Percentiles rank a stretch among this genome's conserved stretches.
Evolutionary conservation across 2,329 filamentous ascomycete species (phyloP).

Genomic region (Cadophora sp.): DNA sequence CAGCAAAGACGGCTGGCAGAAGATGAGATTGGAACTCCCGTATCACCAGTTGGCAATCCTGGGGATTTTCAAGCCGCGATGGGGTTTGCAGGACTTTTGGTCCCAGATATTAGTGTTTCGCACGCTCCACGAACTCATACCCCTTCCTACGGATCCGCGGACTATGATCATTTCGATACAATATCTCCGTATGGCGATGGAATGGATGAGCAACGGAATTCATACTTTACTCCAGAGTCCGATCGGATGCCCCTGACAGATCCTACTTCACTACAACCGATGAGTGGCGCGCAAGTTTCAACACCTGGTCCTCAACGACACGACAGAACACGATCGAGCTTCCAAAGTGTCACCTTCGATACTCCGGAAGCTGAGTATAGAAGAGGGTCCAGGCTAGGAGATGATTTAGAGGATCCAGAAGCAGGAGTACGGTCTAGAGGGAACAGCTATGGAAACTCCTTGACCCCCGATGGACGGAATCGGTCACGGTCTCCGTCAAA

Average conservation of each 20-base stretch:
- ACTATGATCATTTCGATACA: conserved; percentile 38
- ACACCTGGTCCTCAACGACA: conserved; percentile 51
- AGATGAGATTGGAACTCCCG: conserved; percentile 36
- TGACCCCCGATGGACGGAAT: conserved; percentile 56
- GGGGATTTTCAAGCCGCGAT: conserved; percentile 44
- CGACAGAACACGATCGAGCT: conserved; percentile 54
- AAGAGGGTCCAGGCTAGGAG: conserved; percentile 59
- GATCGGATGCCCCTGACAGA: conserved; percentile 67
- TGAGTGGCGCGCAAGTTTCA: conserved; percentile 53
- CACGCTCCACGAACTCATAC: conserved; percentile 37
- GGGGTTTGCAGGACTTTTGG: conserved; percentile 46
- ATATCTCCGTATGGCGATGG: conserved; percentile 40
- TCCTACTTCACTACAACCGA: conserved; percentile 60
- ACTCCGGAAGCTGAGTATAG: conserved; percentile 39
- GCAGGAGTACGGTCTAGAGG: conserved; percentile 59
- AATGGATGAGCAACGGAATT: conserved; percentile 35
- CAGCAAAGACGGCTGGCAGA: conserved; percentile 26
- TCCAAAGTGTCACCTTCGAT: conserved; percentile 61
- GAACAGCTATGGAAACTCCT: conserved; percentile 63
- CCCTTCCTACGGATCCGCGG: conserved; percentile 39
- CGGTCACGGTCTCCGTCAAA: conserved; percentile 67
- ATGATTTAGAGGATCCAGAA: conserved; percentile 67
- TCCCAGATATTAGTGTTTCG: conserved; percentile 44
- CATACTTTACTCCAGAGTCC: conserved; percentile 54
- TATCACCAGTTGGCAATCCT: conserved; percentile 42